Percentiles rank a stretch among this genome's conserved stretches.
phyloP scores from a whole-genome alignment of 371 early-diverging fungal genomes.

The Circinella umbellata region DNA sequence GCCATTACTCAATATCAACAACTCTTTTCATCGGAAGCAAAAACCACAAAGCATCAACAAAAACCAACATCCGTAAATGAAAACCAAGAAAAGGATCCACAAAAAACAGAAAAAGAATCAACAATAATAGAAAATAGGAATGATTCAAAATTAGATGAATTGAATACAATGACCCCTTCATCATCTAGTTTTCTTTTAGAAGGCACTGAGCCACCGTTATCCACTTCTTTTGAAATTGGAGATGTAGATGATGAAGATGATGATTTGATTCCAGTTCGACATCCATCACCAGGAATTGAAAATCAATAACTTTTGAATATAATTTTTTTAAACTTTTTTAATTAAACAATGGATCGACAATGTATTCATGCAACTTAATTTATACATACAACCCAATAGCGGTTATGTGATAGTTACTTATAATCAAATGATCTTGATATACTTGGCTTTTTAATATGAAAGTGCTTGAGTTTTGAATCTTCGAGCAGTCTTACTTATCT shows the following conservation, averaged over 20 bases:
- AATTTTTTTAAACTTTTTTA: too few relatives aligned
- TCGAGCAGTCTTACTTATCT: too few relatives aligned
- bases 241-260: constrained; percentile 60
- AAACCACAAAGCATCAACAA: neutral
- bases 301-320: neutral
- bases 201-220: constrained; percentile 16
- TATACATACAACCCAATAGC: too few relatives aligned
- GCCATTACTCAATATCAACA: constrained; percentile 28
- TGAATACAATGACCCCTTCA: neutral
- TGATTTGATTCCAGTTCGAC: constrained; percentile 18
- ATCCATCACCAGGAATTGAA: constrained; percentile 14
- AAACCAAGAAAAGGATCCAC: neutral
- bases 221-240: constrained; percentile 54
- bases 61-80: constrained; percentile 9
- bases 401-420: too few relatives aligned
- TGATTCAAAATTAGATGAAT: neutral
- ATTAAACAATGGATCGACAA: too few relatives aligned
- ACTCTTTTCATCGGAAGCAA: constrained; percentile 10
- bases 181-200: constrained; percentile 15
- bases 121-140: neutral
- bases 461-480: too few relatives aligned
- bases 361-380: too few relatives aligned
- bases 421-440: too few relatives aligned
- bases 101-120: neutral
- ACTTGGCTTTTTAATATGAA: too few relatives aligned